A percentile compares a stretch with the other conserved stretches of the same genome.
phyloP scores from a whole-genome alignment of 2,329 filamentous ascomycete genomes.

The Trichophyton benhamiae region DNA sequence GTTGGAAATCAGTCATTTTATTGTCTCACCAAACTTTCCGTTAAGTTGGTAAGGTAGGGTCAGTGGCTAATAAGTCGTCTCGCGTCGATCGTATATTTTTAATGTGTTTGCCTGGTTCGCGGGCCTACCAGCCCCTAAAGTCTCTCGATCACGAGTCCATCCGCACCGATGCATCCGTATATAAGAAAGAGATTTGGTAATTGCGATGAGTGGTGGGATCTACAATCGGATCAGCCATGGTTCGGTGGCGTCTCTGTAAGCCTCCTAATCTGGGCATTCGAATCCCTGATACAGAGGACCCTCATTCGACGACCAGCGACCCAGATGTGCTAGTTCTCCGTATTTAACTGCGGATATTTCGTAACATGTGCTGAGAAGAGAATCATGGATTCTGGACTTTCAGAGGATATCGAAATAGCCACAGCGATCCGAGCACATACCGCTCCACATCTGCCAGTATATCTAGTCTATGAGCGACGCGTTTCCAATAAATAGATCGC shows the following conservation, averaged over 20 bases:
- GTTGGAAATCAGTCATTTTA: background rate
- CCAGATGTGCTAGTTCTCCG: background rate
- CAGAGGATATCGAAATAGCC: background rate
- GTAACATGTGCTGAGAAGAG: background rate
- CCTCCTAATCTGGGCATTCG: background rate
- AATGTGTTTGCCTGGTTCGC: background rate
- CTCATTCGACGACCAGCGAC: background rate
- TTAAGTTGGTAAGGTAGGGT: background rate
- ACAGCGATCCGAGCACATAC: conserved; percentile 1
- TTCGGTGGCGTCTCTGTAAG: background rate
- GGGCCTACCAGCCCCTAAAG: background rate
- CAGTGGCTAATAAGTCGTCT: background rate
- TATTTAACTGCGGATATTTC: background rate
- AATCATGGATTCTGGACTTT: background rate
- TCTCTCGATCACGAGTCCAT: background rate
- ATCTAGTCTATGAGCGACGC: background rate
- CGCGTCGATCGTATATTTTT: background rate
- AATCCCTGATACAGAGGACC: background rate
- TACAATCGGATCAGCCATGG: background rate
- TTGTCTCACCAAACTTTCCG: background rate
- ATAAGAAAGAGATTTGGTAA: background rate
- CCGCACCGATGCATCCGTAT: background rate
- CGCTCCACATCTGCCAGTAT: background rate
- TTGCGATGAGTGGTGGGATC: background rate
- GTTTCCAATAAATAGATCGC: background rate